Evolutionary conservation across 192 early-diverging fungal species (phyloP).

Genomic region (Geosiphon pyriformis): DNA sequence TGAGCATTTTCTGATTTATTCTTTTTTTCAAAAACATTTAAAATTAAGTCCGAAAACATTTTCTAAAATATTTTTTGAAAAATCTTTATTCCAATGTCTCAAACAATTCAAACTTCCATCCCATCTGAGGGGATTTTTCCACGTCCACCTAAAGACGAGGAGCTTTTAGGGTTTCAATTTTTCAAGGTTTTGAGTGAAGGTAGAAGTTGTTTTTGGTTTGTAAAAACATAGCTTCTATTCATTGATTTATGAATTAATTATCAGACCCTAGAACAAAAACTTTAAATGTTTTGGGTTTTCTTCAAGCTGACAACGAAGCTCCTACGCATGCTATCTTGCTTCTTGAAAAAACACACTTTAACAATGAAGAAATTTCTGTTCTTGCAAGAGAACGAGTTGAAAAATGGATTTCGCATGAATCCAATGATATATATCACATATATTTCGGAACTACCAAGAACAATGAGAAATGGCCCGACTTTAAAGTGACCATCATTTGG

Average conservation of each 20-base stretch:
- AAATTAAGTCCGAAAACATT: too few relatives aligned
- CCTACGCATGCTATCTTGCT: constrained; percentile 34
- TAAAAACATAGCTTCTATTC: background rate
- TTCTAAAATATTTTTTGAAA: too few relatives aligned
- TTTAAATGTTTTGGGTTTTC: background rate
- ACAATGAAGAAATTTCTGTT: constrained; percentile 25
- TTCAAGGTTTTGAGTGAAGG: constrained; percentile 13
- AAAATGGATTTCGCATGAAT: constrained; percentile 36
- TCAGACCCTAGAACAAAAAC: constrained; percentile 18
- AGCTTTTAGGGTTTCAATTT: constrained; percentile 13
- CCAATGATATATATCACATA: constrained; percentile 70
- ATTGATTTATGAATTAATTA: background rate
- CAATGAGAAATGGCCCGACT: constrained; percentile 37
- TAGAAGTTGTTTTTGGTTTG: background rate
- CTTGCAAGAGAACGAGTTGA: constrained; percentile 31
- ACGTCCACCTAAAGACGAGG: constrained; percentile 6
- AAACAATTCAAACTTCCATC: too few relatives aligned
- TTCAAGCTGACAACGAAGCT: background rate
- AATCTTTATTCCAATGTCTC: too few relatives aligned
- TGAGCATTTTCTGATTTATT: too few relatives aligned
- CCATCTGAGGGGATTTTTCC: too few relatives aligned
- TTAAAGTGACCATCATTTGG: constrained; percentile 54
- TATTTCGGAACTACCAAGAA: constrained; percentile 36
- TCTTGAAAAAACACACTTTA: constrained; percentile 48
- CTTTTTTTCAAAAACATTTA: too few relatives aligned